phyloP scores from a whole-genome alignment of 306 rosid species.

The Corylus avellana region DNA sequence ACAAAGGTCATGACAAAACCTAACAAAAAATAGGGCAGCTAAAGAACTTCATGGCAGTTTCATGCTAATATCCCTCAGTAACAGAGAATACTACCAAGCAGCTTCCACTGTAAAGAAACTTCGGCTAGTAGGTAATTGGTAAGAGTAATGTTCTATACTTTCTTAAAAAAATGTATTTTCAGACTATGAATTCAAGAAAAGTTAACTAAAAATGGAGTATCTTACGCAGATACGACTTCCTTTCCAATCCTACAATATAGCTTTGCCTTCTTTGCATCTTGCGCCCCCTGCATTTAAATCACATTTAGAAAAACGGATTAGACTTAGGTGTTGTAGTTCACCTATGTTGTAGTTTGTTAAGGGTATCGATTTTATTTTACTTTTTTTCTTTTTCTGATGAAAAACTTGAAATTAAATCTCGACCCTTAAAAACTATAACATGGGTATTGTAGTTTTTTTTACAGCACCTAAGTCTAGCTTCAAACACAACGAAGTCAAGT shows the following conservation, averaged over 20 bases:
- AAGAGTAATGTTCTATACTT: background rate
- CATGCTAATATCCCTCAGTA: background rate
- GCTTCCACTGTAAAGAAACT: constrained; percentile 6
- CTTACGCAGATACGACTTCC: constrained; percentile 95
- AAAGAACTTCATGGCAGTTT: background rate
- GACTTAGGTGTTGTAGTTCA: too few species aligned
- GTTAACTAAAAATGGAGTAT: constrained; percentile 18
- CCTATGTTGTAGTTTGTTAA: too few species aligned
- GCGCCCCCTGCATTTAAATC: constrained; percentile 50
- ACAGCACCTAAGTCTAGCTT: too few species aligned
- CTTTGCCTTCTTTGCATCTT: constrained; percentile 80
- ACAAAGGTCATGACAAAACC: background rate
- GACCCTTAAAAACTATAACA: too few species aligned
- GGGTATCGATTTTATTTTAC: too few species aligned
- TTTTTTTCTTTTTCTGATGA: too few species aligned
- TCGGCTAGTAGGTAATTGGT: background rate
- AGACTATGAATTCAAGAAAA: constrained; percentile 1
- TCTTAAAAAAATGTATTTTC: background rate
- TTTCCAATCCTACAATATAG: constrained; percentile 81
- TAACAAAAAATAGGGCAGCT: background rate
- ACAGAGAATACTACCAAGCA: background rate
- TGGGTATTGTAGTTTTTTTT: too few species aligned
- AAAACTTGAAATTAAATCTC: too few species aligned
- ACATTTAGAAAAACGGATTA: background rate
- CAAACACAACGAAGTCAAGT: constrained; percentile 5